A percentile compares a stretch with the other conserved stretches of the same genome.
Conservation (phyloP, 2,329 filamentous ascomycete species). For the Xylariaceae sp. region DNA sequence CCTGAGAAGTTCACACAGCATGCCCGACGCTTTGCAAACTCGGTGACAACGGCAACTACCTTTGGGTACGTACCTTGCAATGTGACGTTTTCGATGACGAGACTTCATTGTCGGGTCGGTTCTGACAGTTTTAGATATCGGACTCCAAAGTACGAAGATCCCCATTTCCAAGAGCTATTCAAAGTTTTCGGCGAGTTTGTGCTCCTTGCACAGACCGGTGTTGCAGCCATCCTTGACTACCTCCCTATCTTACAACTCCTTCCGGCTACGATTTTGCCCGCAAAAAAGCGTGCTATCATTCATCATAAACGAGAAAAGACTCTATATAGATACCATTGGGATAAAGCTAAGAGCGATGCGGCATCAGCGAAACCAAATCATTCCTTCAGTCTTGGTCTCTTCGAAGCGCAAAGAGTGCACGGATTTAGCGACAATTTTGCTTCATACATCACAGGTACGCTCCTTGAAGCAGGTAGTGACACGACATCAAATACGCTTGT, state of each 20-base stretch:
- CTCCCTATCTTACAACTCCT: conserved; percentile 7
- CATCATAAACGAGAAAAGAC: conserved; percentile 4
- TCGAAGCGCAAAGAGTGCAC: conserved; percentile 26
- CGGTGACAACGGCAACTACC: conserved; percentile 42
- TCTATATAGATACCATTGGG: conserved; percentile 11
- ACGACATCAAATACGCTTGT: conserved; percentile 43
- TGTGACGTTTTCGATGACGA: background rate
- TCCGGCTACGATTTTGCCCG: conserved; percentile 7
- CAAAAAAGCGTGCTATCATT: conserved; percentile 3
- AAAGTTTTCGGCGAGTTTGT: conserved; percentile 18
- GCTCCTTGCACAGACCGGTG: conserved; percentile 9
- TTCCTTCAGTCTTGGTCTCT: conserved; percentile 23
- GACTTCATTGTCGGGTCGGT: background rate
- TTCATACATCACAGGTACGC: conserved; percentile 26
- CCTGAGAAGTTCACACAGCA: conserved; percentile 38
- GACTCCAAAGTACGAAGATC: conserved; percentile 30
- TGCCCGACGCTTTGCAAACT: conserved; percentile 41
- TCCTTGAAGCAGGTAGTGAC: conserved; percentile 34
- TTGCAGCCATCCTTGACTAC: conserved; percentile 11
- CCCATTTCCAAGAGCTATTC: conserved; percentile 38
- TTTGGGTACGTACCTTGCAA: conserved; percentile 35
- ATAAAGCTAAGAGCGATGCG: conserved; percentile 4
- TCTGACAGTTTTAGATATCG: conserved; percentile 3
- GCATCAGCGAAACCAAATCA: conserved; percentile 14
- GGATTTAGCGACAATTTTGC: conserved; percentile 32